phyloP scores from a whole-genome alignment of 2,329 filamentous ascomycete species.

The Blastomyces emzantsi region DNA sequence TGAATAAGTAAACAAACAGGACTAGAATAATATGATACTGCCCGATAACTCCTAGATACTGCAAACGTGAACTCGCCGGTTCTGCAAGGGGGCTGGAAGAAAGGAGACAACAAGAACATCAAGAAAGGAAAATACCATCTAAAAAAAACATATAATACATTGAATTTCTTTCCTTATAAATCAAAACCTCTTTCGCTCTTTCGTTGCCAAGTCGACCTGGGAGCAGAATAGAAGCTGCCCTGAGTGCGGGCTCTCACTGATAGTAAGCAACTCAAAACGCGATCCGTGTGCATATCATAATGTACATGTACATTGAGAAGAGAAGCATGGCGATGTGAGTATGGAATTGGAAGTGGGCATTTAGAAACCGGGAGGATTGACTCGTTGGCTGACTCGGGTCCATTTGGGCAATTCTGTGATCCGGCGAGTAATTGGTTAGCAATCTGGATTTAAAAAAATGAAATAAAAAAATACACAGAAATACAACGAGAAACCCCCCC shows the following conservation, averaged over 20 bases:
- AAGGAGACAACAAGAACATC: not conserved
- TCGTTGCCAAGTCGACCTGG: not conserved
- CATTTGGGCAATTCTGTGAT: constrained; percentile 70
- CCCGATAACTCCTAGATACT: not conserved
- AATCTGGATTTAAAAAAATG: not conserved
- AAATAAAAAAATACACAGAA: too few relatives aligned
- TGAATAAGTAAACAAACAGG: not conserved
- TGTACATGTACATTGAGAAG: not conserved
- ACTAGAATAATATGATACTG: not conserved
- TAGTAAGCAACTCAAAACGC: not conserved
- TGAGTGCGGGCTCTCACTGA: not conserved
- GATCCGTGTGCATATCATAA: not conserved
- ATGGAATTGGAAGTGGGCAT: not conserved
- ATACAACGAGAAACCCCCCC: too few relatives aligned
- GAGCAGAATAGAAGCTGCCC: not conserved
- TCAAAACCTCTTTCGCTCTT: not conserved
- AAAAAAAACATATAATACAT: constrained; percentile 1
- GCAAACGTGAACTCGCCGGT: not conserved
- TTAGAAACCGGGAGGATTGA: constrained; percentile 93
- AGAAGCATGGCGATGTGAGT: not conserved
- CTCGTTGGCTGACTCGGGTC: constrained; percentile 86
- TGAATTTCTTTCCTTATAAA: not conserved
- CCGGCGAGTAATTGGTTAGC: constrained; percentile 14
- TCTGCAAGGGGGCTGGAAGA: not conserved
- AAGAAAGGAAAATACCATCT: not conserved